Evolutionary conservation across 345 rosid genomes (phyloP).

Genomic region (Raphanus raphanistrum): DNA sequence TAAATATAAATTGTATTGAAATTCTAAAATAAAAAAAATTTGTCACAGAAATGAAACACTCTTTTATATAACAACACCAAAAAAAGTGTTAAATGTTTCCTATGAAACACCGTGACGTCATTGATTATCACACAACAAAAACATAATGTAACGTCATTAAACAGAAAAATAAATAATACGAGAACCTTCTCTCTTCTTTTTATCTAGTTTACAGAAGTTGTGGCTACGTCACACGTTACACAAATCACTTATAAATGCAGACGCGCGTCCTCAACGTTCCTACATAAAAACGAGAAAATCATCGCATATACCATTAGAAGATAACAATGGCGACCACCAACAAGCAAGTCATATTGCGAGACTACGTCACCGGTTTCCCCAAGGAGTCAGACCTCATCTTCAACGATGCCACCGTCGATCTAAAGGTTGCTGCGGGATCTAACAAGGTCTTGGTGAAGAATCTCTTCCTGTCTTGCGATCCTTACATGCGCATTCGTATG

Average conservation of each 20-base stretch:
- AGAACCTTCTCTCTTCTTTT: background rate
- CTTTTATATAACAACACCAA: too few relatives aligned
- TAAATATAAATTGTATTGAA: too few relatives aligned
- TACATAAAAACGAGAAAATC: background rate
- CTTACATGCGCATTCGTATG: constrained; percentile 55
- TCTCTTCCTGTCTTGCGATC: constrained; percentile 56
- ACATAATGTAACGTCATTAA: background rate
- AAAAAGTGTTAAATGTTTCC: too few relatives aligned
- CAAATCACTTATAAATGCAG: constrained; percentile 8
- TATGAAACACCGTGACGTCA: constrained; percentile 5
- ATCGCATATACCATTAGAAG: background rate
- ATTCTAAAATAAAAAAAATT: too few relatives aligned
- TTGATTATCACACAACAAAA: background rate
- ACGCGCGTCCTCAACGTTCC: background rate
- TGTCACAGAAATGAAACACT: too few relatives aligned
- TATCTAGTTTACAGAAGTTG: background rate
- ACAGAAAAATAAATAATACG: background rate
- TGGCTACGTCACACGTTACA: constrained; percentile 8
- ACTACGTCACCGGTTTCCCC: constrained; percentile 39
- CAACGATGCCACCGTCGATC: constrained; percentile 9
- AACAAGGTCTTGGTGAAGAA: constrained; percentile 44
- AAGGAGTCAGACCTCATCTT: constrained; percentile 43
- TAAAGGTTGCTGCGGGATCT: constrained; percentile 36
- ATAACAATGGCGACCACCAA: constrained; percentile 29
- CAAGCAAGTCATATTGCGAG: constrained; percentile 43